phyloP scores from a whole-genome alignment of 208 protist genomes.

The Trypanosoma avium region DNA sequence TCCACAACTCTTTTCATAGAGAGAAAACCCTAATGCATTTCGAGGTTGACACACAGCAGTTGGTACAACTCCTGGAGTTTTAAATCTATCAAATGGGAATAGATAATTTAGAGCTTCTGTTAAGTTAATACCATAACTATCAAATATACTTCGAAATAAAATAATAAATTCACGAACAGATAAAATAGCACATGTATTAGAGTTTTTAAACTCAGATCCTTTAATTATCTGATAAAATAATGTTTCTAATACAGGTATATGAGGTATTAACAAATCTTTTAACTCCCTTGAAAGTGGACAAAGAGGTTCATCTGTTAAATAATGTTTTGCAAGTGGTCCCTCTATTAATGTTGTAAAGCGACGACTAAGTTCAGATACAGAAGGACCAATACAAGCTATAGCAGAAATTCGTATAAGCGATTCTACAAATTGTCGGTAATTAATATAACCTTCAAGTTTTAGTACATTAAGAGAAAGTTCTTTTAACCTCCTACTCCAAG shows the following conservation, averaged over 20 bases:
- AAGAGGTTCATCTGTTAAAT: slow-evolving; percentile 33
- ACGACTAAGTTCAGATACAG: slow-evolving; percentile 27
- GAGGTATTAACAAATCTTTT: slow-evolving; percentile 18
- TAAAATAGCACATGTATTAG: slow-evolving; percentile 11
- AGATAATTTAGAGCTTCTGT: slow-evolving; percentile 21
- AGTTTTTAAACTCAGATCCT: slow-evolving; percentile 13
- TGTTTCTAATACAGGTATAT: slow-evolving; percentile 30
- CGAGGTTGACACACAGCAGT: slow-evolving; percentile 41
- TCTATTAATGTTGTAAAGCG: slow-evolving; percentile 59
- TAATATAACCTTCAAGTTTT: slow-evolving; percentile 44
- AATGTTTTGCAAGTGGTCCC: slow-evolving; percentile 20
- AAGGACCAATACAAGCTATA: slow-evolving; percentile 43
- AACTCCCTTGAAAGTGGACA: slow-evolving; percentile 43
- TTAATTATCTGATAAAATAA: slow-evolving; percentile 28
- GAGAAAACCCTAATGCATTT: slow-evolving; percentile 27
- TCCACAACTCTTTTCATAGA: slow-evolving; percentile 44
- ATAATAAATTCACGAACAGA: slow-evolving; percentile 23
- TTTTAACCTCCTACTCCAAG: slow-evolving; percentile 10
- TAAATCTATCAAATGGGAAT: slow-evolving; percentile 32
- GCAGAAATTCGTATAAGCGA: slow-evolving; percentile 64
- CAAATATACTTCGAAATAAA: slow-evolving; percentile 19
- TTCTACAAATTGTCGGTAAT: slow-evolving; percentile 87
- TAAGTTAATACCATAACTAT: slow-evolving; percentile 18
- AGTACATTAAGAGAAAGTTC: slow-evolving; percentile 23
- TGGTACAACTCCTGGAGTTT: slow-evolving; percentile 22